Percentiles rank a stretch among this genome's conserved stretches.
These are phyloP conservation scores for Rauvolfia tetraphylla DNA, from an alignment of 257 asterid species.

Conservation along the genomic window DNA sequence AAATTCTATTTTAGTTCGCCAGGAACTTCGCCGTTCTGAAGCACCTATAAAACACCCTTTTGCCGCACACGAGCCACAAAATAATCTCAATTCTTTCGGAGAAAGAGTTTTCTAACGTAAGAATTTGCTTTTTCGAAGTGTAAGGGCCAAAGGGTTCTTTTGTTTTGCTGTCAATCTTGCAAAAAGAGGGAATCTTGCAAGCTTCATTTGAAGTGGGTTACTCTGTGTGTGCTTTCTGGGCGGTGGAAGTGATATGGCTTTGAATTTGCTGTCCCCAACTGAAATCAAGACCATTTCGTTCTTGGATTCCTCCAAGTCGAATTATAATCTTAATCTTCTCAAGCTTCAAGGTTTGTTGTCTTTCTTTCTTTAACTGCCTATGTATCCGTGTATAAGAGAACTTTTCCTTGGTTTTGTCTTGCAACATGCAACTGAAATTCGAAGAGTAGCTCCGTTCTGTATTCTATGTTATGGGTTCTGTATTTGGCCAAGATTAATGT, in stretches of 20 bases:
- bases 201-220: not conserved
- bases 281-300: constrained; percentile 76
- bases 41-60: not conserved
- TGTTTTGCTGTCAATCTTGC: not conserved
- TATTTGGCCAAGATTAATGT: not conserved
- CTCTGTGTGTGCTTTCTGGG: not conserved
- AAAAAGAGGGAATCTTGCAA: constrained; percentile 4
- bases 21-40: not conserved
- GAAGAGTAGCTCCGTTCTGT: not conserved
- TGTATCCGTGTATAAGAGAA: not conserved
- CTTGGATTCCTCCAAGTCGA: constrained; percentile 69
- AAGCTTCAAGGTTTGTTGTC: constrained; percentile 43
- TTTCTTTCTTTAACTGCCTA: not conserved
- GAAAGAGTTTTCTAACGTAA: not conserved
- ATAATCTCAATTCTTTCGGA: not conserved
- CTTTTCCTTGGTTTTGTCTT: not conserved
- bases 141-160: constrained; percentile 9
- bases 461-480: not conserved
- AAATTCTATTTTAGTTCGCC: not conserved
- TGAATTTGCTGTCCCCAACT: constrained; percentile 61
- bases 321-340: constrained; percentile 48
- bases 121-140: not conserved
- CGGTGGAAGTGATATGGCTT: constrained; percentile 43
- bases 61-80: constrained; percentile 7
- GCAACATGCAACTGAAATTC: not conserved